A percentile compares a stretch with the other conserved stretches of the same genome.
phyloP scores from a whole-genome alignment of 176 grass and related monocot species.

The Pontederia crassipes region DNA sequence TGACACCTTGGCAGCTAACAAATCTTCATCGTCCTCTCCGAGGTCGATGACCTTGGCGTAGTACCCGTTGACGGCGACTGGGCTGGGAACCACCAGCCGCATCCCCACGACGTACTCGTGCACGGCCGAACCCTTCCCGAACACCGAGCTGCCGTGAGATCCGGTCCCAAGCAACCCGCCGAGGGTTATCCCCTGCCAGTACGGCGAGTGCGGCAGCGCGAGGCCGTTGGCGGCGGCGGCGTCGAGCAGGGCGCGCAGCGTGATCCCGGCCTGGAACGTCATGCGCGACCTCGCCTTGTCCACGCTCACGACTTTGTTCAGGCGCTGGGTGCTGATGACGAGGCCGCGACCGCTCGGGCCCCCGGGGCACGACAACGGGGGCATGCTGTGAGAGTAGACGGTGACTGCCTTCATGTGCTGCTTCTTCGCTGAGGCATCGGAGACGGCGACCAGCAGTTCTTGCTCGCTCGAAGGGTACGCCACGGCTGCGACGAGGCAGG shows the following conservation, averaged over 20 bases:
- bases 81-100: slow-evolving; percentile 34
- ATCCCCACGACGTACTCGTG: slow-evolving; percentile 58
- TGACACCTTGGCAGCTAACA: slow-evolving; percentile 59
- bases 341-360: slow-evolving; percentile 3
- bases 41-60: slow-evolving; percentile 31
- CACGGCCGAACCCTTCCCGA: slow-evolving; percentile 53
- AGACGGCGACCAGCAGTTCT: slow-evolving; percentile 10
- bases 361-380: slow-evolving; percentile 15
- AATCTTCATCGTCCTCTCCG: slow-evolving; percentile 19
- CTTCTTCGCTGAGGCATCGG: background rate
- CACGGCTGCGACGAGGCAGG: slow-evolving; percentile 7
- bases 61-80: slow-evolving; percentile 23
- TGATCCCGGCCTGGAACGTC: slow-evolving; percentile 29
- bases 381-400: slow-evolving; percentile 12
- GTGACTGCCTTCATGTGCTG: slow-evolving; percentile 17
- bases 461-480: slow-evolving; percentile 10
- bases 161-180: slow-evolving; percentile 48
- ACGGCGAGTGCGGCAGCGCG: slow-evolving; percentile 42
- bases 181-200: slow-evolving; percentile 48
- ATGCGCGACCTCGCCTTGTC: slow-evolving; percentile 11
- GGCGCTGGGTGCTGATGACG: slow-evolving; percentile 7
- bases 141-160: slow-evolving; percentile 44
- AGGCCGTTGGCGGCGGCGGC: slow-evolving; percentile 32
- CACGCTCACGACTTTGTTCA: slow-evolving; percentile 17
- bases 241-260: slow-evolving; percentile 31